Percentiles rank a stretch among this genome's conserved stretches.
phyloP scores from a whole-genome alignment of 371 early-diverging fungal species.

The Apophysomyces trapeziformis region DNA sequence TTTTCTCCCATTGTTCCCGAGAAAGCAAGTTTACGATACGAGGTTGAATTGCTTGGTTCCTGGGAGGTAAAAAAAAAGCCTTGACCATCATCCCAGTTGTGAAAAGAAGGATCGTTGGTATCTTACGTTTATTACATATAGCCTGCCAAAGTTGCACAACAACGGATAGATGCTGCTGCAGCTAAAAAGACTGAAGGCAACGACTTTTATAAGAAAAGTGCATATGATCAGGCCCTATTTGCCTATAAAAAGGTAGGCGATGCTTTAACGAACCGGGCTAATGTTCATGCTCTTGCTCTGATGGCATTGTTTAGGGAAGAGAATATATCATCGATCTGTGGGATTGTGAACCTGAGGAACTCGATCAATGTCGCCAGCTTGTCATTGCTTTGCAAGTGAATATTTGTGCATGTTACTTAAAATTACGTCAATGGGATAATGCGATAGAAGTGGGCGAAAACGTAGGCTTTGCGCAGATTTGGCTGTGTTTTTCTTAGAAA shows the following conservation, averaged over 20 bases:
- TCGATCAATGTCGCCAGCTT: slow-evolving; percentile 24
- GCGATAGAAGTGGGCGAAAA: slow-evolving; percentile 51
- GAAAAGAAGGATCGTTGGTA: no score
- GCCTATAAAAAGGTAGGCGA: slow-evolving; percentile 34
- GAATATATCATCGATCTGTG: slow-evolving; percentile 44
- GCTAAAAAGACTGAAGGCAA: slow-evolving; percentile 64
- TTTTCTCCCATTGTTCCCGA: slow-evolving; percentile 54
- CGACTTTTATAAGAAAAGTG: slow-evolving; percentile 44
- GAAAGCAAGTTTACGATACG: slow-evolving; percentile 57
- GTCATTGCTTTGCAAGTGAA: slow-evolving; percentile 43
- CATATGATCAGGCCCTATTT: slow-evolving; percentile 33
- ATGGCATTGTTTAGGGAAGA: slow-evolving; percentile 22
- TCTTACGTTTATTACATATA: slow-evolving; percentile 9
- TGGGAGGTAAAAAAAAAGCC: slow-evolving; percentile 32
- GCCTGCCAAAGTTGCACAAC: slow-evolving; percentile 28
- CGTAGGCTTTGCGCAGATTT: slow-evolving; percentile 1
- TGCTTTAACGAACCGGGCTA: background rate
- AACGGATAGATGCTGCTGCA: slow-evolving; percentile 40
- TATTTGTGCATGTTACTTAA: slow-evolving; percentile 47
- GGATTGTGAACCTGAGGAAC: slow-evolving; percentile 45
- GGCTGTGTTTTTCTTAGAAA: no score
- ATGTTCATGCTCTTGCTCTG: background rate
- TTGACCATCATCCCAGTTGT: background rate
- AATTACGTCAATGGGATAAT: slow-evolving; percentile 37
- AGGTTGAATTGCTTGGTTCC: slow-evolving; percentile 55